These are phyloP conservation scores for Citeromyces nyonsensis DNA, from an alignment of 805 yeast species.

Conservation along the genomic window DNA sequence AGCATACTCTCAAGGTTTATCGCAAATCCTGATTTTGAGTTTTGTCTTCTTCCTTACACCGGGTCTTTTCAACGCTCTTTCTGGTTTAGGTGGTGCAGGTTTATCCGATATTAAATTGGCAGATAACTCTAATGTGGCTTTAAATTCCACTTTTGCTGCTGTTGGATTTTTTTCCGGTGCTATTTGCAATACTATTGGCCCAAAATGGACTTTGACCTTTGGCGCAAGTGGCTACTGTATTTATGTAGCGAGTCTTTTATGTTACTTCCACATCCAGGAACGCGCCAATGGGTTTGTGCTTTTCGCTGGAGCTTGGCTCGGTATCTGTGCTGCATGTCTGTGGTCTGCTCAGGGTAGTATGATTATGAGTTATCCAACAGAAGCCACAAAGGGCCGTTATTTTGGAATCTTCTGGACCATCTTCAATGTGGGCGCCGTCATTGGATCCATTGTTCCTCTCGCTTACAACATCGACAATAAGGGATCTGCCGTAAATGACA, in stretches of 20 bases:
- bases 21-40: slow-evolving; percentile 23
- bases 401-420: slow-evolving; percentile 45
- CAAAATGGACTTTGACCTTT: slow-evolving; percentile 23
- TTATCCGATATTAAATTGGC: slow-evolving; percentile 20
- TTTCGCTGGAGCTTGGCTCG: slow-evolving; percentile 38
- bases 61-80: slow-evolving; percentile 33
- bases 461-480: slow-evolving; percentile 27
- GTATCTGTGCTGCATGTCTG: slow-evolving; percentile 31
- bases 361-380: slow-evolving; percentile 41
- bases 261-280: slow-evolving; percentile 25
- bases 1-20: slow-evolving; percentile 1
- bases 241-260: slow-evolving; percentile 31
- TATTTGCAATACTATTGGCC: slow-evolving; percentile 32
- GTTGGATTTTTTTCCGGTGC: slow-evolving; percentile 44
- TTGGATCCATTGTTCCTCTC: slow-evolving; percentile 43
- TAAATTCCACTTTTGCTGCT: slow-evolving; percentile 39
- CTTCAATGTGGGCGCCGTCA: slow-evolving; percentile 46
- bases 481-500: slow-evolving; percentile 19
- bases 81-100: slow-evolving; percentile 34
- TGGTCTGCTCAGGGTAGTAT: slow-evolving; percentile 46
- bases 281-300: slow-evolving; percentile 25
- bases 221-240: slow-evolving; percentile 42
- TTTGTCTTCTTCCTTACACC: slow-evolving; percentile 27
- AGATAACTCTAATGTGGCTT: slow-evolving; percentile 33
- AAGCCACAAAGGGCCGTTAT: slow-evolving; percentile 32